Evolutionary conservation across 1,284 basidiomycete species (phyloP), one percentile per base, ranked within the genome.

Genomic region (Pholiota adiposa): DNA sequence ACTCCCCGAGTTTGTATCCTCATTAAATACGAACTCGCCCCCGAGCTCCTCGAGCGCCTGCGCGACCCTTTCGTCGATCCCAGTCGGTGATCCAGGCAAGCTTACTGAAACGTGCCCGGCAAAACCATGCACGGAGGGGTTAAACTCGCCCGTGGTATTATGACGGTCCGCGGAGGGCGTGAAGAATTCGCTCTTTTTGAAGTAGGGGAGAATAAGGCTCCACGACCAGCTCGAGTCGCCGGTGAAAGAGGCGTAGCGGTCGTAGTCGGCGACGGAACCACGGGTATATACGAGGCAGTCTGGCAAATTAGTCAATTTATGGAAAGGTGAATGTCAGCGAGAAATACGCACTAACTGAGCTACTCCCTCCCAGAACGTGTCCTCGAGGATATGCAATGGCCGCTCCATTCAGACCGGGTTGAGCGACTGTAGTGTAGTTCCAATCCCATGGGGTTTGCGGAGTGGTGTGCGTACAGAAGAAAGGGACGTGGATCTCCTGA

Each of bases 391-490:
- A 64, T 9, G 58, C 53, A 8, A 67, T 59, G 7, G 63, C 46
- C n/a, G 50, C 54, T 1, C 63, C 61, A 43, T 66, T 63, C 25
- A 67, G 50, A 4, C 59, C 60, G 3, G 62, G 49, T 54, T 65
- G 63, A 23, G 60, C 58, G 14, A 63, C 27, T 2, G 63, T 66
- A 12, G 62, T 67, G 41, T 63, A 67, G 34, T 69, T 67, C 65
- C 67, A 67, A 51, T 68, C 66, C 54, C 64, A 67, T 11, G 57
- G 53, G 1, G 67, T 66, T 21, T 62, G 54, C 12, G 61, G 61
- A 73, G 48, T 79, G 2, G 61, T 51, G 46, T 33, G 80, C 77
- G 57, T 73, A 66, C 68, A 77, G 61, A 67, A 46, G 34, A 65
- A 62, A 9, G 68, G 68, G 3, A 67, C 55, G 14, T 63, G 53